Conservation (phyloP, 2,329 filamentous ascomycete genomes). For the Aspergillus glaucus region DNA sequence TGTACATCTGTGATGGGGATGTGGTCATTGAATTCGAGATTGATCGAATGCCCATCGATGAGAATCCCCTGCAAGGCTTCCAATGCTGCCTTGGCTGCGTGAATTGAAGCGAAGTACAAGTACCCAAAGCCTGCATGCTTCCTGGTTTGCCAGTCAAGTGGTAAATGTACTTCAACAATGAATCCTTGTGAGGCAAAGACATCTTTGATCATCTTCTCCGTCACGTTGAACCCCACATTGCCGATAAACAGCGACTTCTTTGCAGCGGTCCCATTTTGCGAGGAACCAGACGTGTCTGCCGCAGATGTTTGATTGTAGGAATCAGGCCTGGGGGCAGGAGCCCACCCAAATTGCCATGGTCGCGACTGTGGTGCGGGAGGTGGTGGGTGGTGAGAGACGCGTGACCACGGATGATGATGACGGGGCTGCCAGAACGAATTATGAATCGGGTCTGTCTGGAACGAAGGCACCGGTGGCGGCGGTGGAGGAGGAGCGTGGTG, state of each 20-base stretch:
- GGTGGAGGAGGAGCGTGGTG: background rate
- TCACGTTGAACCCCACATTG: constrained; percentile 35
- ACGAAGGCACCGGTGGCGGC: background rate
- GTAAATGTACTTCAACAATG: constrained; percentile 29
- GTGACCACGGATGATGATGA: background rate
- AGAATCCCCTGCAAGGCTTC: constrained; percentile 29
- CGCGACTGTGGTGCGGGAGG: constrained; percentile 1
- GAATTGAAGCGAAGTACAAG: constrained; percentile 28
- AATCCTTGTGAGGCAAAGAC: constrained; percentile 35
- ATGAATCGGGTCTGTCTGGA: background rate
- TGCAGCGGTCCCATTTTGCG: constrained; percentile 1
- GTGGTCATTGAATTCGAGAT: constrained; percentile 33
- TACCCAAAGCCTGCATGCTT: constrained; percentile 38
- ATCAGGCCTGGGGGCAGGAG: background rate
- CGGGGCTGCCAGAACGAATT: background rate
- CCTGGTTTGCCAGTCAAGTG: constrained; percentile 25
- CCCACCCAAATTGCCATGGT: background rate
- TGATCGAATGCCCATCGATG: constrained; percentile 36
- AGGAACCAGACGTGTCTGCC: background rate
- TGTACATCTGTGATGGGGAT: constrained; percentile 14
- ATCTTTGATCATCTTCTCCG: constrained; percentile 28
- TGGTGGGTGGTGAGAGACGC: background rate
- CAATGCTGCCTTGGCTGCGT: constrained; percentile 31
- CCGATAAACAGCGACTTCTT: constrained; percentile 32
- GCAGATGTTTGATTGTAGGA: background rate